A percentile compares a stretch with the other conserved stretches of the same genome.
Conservation (phyloP, 495 filamentous ascomycete genomes). For the Melanomma pulvis-pyrius region DNA sequence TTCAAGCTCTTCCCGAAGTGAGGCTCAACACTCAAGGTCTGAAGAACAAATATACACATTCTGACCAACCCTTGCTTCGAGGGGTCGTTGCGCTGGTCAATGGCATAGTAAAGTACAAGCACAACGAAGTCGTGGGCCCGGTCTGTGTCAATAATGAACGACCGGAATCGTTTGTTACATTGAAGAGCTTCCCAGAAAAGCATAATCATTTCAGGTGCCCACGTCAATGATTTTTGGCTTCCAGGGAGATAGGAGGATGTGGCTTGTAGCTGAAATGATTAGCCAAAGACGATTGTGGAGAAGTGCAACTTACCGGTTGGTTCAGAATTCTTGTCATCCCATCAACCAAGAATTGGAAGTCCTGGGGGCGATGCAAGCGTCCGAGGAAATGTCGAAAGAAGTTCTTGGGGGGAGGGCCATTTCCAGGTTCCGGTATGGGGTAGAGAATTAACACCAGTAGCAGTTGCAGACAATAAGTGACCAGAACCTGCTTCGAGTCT, state of each 20-base stretch:
- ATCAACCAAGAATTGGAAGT: constrained; percentile 97
- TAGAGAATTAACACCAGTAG: constrained; percentile 88
- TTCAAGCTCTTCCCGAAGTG: constrained; percentile 91
- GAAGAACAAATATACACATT: constrained; percentile 95
- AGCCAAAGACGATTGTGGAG: constrained; percentile 11
- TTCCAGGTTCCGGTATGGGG: constrained; percentile 78
- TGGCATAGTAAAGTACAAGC: constrained; percentile 86
- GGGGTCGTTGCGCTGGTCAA: constrained; percentile 81
- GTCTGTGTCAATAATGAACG: constrained; percentile 96
- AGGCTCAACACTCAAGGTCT: constrained; percentile 90
- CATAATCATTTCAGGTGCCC: constrained; percentile 95
- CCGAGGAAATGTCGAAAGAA: constrained; percentile 91
- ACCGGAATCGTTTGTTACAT: constrained; percentile 96
- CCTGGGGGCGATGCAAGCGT: constrained; percentile 86
- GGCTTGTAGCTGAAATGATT: constrained; percentile 67
- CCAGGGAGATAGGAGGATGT: constrained; percentile 88
- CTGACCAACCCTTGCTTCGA: constrained; percentile 90
- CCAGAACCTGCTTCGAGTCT: constrained; percentile 87
- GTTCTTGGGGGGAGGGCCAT: constrained; percentile 72
- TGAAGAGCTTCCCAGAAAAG: constrained; percentile 97
- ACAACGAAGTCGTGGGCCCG: constrained; percentile 91
- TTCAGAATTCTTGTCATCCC: constrained; percentile 93
- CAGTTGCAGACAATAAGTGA: constrained; percentile 89
- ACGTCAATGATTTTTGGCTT: constrained; percentile 76
- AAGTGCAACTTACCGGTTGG: constrained; percentile 64